Conservation (phyloP, 106 monocot species). For the Platanthera zijinensis region DNA sequence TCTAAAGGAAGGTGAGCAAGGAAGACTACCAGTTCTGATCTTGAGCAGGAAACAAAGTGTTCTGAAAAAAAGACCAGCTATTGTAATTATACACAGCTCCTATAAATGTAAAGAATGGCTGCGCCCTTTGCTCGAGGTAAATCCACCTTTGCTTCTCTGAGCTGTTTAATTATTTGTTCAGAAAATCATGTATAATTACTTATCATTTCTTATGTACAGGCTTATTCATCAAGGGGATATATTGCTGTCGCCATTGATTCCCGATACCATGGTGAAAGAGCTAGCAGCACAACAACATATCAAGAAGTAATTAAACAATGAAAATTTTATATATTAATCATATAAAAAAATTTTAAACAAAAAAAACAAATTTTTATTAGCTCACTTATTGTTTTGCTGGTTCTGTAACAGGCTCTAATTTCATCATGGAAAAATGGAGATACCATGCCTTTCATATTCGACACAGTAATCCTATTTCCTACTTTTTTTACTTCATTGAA, state of each 20-base stretch:
- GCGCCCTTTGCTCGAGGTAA: slow-evolving; percentile 88
- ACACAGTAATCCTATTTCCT: slow-evolving; percentile 47
- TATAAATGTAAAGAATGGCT: slow-evolving; percentile 96
- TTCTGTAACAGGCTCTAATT: slow-evolving; percentile 53
- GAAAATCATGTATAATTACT: neutral
- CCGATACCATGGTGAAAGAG: slow-evolving; percentile 97
- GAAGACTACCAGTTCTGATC: slow-evolving; percentile 73
- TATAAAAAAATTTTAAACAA: no score
- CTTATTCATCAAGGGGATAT: slow-evolving; percentile 92
- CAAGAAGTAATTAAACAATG: slow-evolving; percentile 44
- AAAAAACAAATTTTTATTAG: slow-evolving; percentile 2
- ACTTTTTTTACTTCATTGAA: neutral
- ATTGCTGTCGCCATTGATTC: slow-evolving; percentile 83
- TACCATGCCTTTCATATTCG: slow-evolving; percentile 96
- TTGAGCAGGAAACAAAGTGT: slow-evolving; percentile 48
- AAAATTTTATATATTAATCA: no score
- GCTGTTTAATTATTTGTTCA: neutral
- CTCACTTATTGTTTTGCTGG: neutral
- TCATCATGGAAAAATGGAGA: slow-evolving; percentile 84
- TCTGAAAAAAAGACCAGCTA: slow-evolving; percentile 52
- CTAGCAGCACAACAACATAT: slow-evolving; percentile 56
- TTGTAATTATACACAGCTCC: slow-evolving; percentile 89
- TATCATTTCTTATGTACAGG: slow-evolving; percentile 34
- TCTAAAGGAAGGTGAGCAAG: slow-evolving; percentile 75
- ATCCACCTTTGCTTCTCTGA: neutral